phyloP scores from a whole-genome alignment of 2,329 filamentous ascomycete genomes.

The Cytospora mali region DNA sequence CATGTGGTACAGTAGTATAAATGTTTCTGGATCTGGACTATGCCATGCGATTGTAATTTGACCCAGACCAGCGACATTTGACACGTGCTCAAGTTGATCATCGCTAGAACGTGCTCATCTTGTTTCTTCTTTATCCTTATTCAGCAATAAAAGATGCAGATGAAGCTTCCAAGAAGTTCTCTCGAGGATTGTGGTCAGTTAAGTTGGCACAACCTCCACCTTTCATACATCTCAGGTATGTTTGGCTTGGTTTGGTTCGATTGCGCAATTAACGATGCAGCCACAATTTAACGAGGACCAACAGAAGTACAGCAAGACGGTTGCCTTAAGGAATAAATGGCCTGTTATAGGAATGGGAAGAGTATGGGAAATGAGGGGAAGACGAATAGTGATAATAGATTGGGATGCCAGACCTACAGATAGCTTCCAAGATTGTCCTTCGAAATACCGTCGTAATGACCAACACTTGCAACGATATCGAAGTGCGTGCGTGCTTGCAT shows the following conservation, averaged over 20 bases:
- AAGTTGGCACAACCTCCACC: not conserved
- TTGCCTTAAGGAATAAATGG: not conserved
- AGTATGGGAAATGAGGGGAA: not conserved
- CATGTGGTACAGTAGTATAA: conserved; percentile 18
- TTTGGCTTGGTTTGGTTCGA: not conserved
- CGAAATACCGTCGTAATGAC: conserved; percentile 3
- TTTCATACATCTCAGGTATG: not conserved
- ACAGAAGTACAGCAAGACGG: not conserved
- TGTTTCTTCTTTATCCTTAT: no score
- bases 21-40: conserved; percentile 1
- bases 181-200: not conserved
- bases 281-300: not conserved
- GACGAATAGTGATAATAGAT: not conserved
- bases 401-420: conserved; percentile 11
- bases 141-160: not conserved
- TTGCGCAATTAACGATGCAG: not conserved
- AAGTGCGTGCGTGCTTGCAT: no score
- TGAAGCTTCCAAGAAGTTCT: not conserved
- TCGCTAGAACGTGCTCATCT: no score
- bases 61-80: no score
- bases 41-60: not conserved
- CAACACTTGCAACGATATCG: conserved; percentile 9
- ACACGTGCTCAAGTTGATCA: not conserved
- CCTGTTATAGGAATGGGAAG: not conserved
- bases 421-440: no score